Evolutionary conservation across 352 stramenopile species (phyloP), one percentile per base, ranked within the genome.

Genomic region (Phytopythium ostracodes): DNA sequence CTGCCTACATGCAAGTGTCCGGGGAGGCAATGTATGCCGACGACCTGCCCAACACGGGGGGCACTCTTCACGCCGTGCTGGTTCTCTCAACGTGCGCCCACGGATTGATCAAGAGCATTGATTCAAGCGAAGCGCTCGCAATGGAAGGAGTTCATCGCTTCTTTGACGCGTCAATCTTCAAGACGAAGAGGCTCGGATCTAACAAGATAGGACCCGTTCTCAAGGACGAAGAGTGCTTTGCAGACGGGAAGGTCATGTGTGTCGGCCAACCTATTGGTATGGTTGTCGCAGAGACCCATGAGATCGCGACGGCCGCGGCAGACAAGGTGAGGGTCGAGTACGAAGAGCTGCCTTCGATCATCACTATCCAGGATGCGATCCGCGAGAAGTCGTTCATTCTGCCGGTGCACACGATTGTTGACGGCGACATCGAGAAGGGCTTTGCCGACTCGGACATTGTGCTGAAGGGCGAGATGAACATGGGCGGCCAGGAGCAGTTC

Each of bases 311-410:
- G 50, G 68, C 71, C 8, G 88, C 88, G 35, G 85, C 89, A 2
- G 77, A 96, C 50, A 86, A 85, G 43, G 93, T 98, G 1, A 79
- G 79, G 44, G 78, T 99, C 46, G 71, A 87, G 22, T 98, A 98
- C 72, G 81, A 96, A 31, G 78, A 93, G 46, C 65, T 96, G 1
- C 79, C 87, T 14, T 84, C 94, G 0, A 81, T 98, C 54, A 96
- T 98, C 40, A 98, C 87, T 31, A 98, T 99, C 62, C 80, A 98
- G 67, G 94, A 99, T 62, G 96, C 96, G 9, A 98, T 99, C 64
- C 76, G 81, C 27, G 80, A 89, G 2, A 76, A 90, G 8, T 98
- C 91, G 46, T 98, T 97, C 69, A 96, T 95, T 64, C 79, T 87
- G 8, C 70, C 79, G 55, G 69, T 84, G 24, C 92, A 97, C 63